Percentiles rank a stretch among this genome's conserved stretches.
Conservation (phyloP, 2,329 filamentous ascomycete species). For the Fonsecaea pedrosoi region DNA sequence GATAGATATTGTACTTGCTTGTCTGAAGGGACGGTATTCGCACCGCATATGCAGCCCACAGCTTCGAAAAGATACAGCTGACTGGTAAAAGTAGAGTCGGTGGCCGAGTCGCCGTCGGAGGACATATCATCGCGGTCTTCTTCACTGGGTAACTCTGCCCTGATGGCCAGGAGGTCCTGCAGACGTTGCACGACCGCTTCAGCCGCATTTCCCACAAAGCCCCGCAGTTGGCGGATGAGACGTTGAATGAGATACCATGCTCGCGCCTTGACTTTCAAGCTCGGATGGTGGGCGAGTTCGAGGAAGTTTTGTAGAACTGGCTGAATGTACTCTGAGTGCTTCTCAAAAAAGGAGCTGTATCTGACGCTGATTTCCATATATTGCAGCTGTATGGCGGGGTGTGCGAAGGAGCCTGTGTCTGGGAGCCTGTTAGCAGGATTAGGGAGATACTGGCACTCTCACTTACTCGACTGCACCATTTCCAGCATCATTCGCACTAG, state of each 20-base stretch:
- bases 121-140: conserved; percentile 90
- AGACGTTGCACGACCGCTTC: conserved; percentile 92
- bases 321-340: conserved; percentile 79
- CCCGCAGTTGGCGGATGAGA: conserved; percentile 84
- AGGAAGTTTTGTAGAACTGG: conserved; percentile 92
- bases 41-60: conserved; percentile 89
- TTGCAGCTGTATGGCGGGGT: conserved; percentile 90
- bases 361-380: conserved; percentile 99
- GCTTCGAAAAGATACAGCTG: conserved; percentile 95
- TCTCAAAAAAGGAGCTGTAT: conserved; percentile 91
- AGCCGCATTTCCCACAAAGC: conserved; percentile 84
- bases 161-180: conserved; percentile 84
- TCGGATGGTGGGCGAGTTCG: conserved; percentile 82
- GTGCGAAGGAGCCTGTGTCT: conserved; percentile 84
- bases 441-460: conserved; percentile 13
- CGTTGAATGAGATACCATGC: conserved; percentile 98
- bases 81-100: conserved; percentile 87
- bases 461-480: conserved; percentile 80
- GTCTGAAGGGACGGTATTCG: conserved; percentile 74
- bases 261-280: conserved; percentile 83
- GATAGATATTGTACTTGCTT: conserved; percentile 88
- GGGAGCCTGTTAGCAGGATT: conserved; percentile 33
- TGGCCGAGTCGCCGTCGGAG: conserved; percentile 85
- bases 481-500: conserved; percentile 91
- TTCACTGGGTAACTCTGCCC: conserved; percentile 82